Conservation (phyloP, 2,329 filamentous ascomycete genomes). For the Botrytis paeoniae region DNA sequence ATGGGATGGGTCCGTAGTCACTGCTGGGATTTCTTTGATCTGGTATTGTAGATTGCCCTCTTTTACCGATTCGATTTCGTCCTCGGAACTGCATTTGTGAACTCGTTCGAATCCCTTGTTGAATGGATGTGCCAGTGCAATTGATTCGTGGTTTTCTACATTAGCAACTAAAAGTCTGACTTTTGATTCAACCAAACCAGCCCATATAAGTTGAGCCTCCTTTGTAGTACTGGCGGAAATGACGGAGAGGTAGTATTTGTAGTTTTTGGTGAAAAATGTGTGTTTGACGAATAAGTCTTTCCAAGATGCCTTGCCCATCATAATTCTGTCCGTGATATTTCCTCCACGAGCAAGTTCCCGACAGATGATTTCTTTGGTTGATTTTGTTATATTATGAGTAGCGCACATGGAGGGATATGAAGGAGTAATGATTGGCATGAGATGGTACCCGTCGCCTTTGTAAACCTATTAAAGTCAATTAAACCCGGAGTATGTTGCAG, state of each 20-base stretch:
- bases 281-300: conserved; percentile 86
- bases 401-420: conserved; percentile 98
- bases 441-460: conserved; percentile 66
- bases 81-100: conserved; percentile 64
- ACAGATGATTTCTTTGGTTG: conserved; percentile 80
- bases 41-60: conserved; percentile 61
- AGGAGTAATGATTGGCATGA: conserved; percentile 98
- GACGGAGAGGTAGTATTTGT: conserved; percentile 94
- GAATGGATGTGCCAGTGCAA: conserved; percentile 84
- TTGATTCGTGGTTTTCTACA: conserved; percentile 75
- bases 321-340: conserved; percentile 75
- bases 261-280: conserved; percentile 87
- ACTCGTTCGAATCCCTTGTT: conserved; percentile 87
- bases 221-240: conserved; percentile 78
- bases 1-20: conserved; percentile 42
- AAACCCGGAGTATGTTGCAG: conserved; percentile 22
- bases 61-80: conserved; percentile 60
- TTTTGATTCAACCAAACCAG: conserved; percentile 90
- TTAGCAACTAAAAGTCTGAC: conserved; percentile 80
- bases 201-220: conserved; percentile 83
- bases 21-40: conserved; percentile 39
- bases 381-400: conserved; percentile 88
- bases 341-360: conserved; percentile 76
- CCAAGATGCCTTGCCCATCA: conserved; percentile 74
- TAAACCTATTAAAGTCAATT: conserved; percentile 29